Base-by-base conservation (phyloP, 1,139 yeast genomes). In the Geotrichum phurueaensis region DNA sequence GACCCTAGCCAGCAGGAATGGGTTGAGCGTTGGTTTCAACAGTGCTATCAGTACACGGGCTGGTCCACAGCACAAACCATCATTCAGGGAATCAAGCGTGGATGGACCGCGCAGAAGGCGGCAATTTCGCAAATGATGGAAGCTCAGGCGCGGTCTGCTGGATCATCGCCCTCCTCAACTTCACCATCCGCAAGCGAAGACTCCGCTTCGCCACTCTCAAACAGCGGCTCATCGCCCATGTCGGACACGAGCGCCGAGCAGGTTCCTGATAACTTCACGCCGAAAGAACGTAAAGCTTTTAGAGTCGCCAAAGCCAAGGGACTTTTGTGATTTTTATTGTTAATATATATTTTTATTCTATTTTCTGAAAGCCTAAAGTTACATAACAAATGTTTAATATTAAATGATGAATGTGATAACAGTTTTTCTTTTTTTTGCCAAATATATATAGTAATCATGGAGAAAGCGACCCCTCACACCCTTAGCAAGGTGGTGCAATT, bases 1-100 rank as follows among this genome's bases (percentile, higher is more conserved):
- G 61, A 59, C 4, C 39, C 15, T 10, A 18, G 18, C 27, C 61
- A 59, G 18, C 61, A 55, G 36, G 54, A 55, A 9, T 55, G 51
- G 50, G 54, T 56, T 15, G 29, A 45, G 6, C 12, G 23, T 10
- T 59, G 61, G 61, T 31, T 59, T 5, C 47, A 49, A 3, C 18
- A 22, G 22, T 51, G 53, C 25, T 23, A 52, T 20, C 39, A 51
- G 33, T 48, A 51, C 47, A 59, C 61, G 12, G 61, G 61, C 9
- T 59, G 61, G 60, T 23, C 43, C 29, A 58, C 60, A 1, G n/a
- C 53, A 15, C 25, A 49, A 13, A 18, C 27, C 7, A 54, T 58
- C 2, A 36, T 36, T 15, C 20, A 7, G 9, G 60, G 60, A 15
- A 20, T 58, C 18, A 43, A 20, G n/a, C 54, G 18, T 13, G 51